Evolutionary conservation across 2,329 filamentous ascomycete genomes (phyloP), one percentile per base, ranked within the genome.

Genomic region (Cladophialophora exuberans): DNA sequence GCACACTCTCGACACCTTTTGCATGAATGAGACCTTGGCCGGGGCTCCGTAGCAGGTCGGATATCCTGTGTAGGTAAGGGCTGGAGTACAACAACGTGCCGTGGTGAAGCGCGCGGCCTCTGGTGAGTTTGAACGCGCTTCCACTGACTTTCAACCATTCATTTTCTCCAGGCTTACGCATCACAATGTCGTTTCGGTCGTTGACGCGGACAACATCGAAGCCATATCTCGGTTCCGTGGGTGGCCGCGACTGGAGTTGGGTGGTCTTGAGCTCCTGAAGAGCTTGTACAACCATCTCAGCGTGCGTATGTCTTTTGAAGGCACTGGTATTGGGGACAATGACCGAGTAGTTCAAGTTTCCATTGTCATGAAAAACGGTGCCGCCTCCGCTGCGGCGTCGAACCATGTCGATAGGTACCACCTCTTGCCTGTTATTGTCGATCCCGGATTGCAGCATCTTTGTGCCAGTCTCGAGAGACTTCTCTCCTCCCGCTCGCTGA

Each of bases 301-400:
- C 93, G 74, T 97, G 90, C 68, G 83, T 89, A 75, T 96, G 83
- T 25, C 94, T 83, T 59, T 93, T 87, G 69, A 97, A 97, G 1
- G 73, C 74, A 0, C 79, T 77, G 42, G 55, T 52, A 0, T 89
- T 83, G 1, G 92, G 92, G 61, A 86, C 90, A 44, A 96, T 95
- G 51, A 97, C 90, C 68, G 88, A 89, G 79, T 92, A 99, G 73
- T 99, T 99, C 63, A 96, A 82, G 70, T 99, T 99, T 51, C 93
- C 93, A 36, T 79, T 73, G 70, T 97, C 94, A 71, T 99, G 94
- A 69, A 96, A 97, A 47, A 99, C 94, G 1, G 94, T 85, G 41
- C 94, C 94, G 44, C 94, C 94, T 23, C 94, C 94, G 18, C 87
- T 92, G 46, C 93, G 84, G 15, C 94, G 83, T 10, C 94, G 85